Evolutionary conservation across 805 yeast species (phyloP).

Genomic region (Wickerhamomyces tratensis): DNA sequence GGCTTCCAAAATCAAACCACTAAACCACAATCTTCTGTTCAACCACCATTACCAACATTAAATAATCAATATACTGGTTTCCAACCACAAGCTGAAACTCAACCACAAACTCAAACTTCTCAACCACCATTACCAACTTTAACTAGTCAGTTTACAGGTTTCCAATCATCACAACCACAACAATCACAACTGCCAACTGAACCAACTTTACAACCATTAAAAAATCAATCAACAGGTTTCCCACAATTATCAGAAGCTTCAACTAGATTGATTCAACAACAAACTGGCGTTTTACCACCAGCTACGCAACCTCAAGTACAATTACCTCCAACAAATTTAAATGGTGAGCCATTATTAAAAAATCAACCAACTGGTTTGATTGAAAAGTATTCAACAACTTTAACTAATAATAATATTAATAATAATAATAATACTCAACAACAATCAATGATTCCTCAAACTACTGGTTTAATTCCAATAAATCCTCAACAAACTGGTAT

Average conservation of each 20-base stretch:
- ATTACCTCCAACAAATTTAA: slow-evolving; percentile 20
- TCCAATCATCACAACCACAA: slow-evolving; percentile 21
- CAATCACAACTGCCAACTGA: slow-evolving; percentile 10
- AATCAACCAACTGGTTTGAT: slow-evolving; percentile 17
- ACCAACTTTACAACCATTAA: slow-evolving; percentile 20
- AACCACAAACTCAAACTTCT: too few species aligned
- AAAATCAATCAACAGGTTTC: slow-evolving; percentile 6
- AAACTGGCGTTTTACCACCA: slow-evolving; percentile 25
- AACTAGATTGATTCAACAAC: slow-evolving; percentile 35
- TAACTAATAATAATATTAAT: background rate
- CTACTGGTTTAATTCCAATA: slow-evolving; percentile 55
- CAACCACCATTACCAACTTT: slow-evolving; percentile 21
- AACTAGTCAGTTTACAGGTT: too few species aligned
- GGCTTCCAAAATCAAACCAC: slow-evolving; percentile 58
- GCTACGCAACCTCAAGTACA: slow-evolving; percentile 2
- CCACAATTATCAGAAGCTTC: slow-evolving; percentile 22
- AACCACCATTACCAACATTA: slow-evolving; percentile 55
- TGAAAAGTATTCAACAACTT: slow-evolving; percentile 7
- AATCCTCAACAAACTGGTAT: slow-evolving; percentile 12
- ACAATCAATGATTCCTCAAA: slow-evolving; percentile 39
- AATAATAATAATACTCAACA: background rate
- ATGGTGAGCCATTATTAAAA: background rate
- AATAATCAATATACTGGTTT: slow-evolving; percentile 18
- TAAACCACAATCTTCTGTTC: too few species aligned
- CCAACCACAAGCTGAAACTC: slow-evolving; percentile 19